Evolutionary conservation across 148 eudicot species (phyloP), one percentile per base, ranked within the genome.

Genomic region (Drosera capensis): DNA sequence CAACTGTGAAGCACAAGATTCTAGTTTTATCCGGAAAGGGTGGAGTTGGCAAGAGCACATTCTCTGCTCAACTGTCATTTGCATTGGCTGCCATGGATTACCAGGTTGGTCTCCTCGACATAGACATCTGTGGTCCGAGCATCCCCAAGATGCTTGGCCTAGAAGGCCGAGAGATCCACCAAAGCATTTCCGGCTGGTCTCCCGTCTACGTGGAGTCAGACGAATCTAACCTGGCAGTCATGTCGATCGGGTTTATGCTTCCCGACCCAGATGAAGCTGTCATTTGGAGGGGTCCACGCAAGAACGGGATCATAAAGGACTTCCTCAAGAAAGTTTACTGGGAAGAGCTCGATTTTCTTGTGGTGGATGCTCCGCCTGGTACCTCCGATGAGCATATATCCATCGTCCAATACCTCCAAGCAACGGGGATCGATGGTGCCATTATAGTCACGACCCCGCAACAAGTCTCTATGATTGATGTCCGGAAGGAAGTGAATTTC

Each of bases 301-400:
- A 87, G 68, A 76, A 74, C 2, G 82, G 85, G 8, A 65, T 87
- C 48, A 82, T 87, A 58, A 87, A 87, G 67, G 88, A 82, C 49
- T 87, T 87, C 34, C 60, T 82, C 3, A 87, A 74, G 63, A 94
- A 87, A 18, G 94, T 82, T 8, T 63, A 87, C 34, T 82, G 94
- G 94, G 88, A 88, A 0, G 96, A 87, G 53, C 94, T 87, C 8
- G 88, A 87, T 70, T 82, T 58, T 59, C 74, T 87, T 3, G 70
- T 82, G 23, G 96, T 87, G 5, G 96, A 87, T 59, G 96, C 94
- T n/a, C 94, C 96, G 41, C 96, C 94, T 0, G 96, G 96, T 21
- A 82, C 96, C 23, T 87, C 96, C 1, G 96, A 82, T 39, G 96
- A 82, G 49, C 88, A 86, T 58, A 82, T 86, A 36, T 73, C 94